Conservation (phyloP, 1,284 basidiomycete species). For the Cutaneotrichosporon sp. region DNA sequence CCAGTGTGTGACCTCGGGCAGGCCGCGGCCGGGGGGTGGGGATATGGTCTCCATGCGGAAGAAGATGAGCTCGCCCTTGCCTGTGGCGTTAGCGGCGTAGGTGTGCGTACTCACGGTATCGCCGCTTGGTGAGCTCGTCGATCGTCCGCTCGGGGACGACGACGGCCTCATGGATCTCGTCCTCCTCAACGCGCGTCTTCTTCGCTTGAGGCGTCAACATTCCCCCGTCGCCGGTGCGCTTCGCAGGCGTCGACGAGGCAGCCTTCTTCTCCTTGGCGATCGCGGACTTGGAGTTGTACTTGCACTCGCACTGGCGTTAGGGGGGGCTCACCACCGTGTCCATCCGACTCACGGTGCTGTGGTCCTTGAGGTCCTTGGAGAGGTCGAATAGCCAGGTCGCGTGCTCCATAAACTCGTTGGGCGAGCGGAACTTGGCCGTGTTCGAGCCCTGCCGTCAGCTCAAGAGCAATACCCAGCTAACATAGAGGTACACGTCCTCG, state of each 20-base stretch:
- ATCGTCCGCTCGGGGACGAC: constrained; percentile 19
- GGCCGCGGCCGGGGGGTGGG: constrained; percentile 20
- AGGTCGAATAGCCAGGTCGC: constrained; percentile 44
- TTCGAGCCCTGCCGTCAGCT: constrained; percentile 33
- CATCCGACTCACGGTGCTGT: constrained; percentile 25
- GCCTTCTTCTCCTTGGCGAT: constrained; percentile 11
- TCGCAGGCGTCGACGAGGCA: constrained; percentile 11
- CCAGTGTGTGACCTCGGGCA: constrained; percentile 45
- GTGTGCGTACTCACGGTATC: constrained; percentile 14
- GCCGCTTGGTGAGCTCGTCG: constrained; percentile 21
- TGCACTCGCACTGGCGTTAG: constrained; percentile 38
- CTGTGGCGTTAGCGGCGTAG: constrained; percentile 17
- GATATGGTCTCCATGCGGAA: constrained; percentile 34
- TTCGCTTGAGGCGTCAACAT: background rate
- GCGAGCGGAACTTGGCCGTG: constrained; percentile 28
- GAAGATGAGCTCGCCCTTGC: constrained; percentile 46
- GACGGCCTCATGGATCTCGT: constrained; percentile 5
- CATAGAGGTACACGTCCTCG: constrained; percentile 40
- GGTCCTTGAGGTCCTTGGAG: constrained; percentile 30
- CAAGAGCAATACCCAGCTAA: constrained; percentile 19
- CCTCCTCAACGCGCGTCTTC: background rate
- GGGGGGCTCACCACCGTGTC: background rate
- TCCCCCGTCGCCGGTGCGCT: constrained; percentile 1
- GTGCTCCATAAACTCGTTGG: constrained; percentile 38
- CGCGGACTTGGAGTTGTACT: constrained; percentile 28